Conservation (phyloP, 2,329 filamentous ascomycete species). For the Lachnellula suecica region DNA sequence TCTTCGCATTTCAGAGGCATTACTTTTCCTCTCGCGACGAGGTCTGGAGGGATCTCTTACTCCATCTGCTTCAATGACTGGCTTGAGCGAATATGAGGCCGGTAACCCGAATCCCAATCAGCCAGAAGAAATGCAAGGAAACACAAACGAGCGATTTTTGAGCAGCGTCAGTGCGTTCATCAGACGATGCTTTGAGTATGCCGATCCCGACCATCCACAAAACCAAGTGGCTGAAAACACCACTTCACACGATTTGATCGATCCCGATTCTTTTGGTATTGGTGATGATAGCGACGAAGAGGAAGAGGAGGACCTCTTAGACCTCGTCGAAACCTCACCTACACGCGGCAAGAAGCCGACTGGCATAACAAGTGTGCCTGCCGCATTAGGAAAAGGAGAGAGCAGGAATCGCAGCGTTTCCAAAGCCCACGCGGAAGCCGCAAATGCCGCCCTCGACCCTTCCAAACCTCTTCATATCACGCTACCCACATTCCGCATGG, state of each 20-base stretch:
- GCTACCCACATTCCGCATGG: conserved; percentile 97
- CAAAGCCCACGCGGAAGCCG: conserved; percentile 70
- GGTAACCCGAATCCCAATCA: conserved; percentile 33
- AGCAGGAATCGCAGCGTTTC: conserved; percentile 42
- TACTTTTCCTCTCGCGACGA: conserved; percentile 87
- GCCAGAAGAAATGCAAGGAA: conserved; percentile 41
- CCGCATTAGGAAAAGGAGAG: conserved; percentile 11
- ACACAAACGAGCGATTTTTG: conserved; percentile 84
- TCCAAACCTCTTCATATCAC: conserved; percentile 94
- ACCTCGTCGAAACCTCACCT: conserved; percentile 49
- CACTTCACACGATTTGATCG: conserved; percentile 29
- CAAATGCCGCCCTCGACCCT: conserved; percentile 89
- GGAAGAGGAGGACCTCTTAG: conserved; percentile 58
- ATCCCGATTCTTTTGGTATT: conserved; percentile 66
- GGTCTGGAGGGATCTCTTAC: conserved; percentile 76
- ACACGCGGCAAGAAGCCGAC: conserved; percentile 35
- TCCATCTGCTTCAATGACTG: conserved; percentile 58
- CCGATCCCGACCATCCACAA: conserved; percentile 81
- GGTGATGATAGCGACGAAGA: conserved; percentile 68
- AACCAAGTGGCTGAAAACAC: conserved; percentile 44
- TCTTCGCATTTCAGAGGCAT: conserved; percentile 86
- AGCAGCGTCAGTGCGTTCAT: conserved; percentile 96
- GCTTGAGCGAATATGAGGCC: conserved; percentile 46
- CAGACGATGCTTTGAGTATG: conserved; percentile 94
- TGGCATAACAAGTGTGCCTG: conserved; percentile 22